Conservation (phyloP, 306 rosid species). For the Rosa persica region DNA sequence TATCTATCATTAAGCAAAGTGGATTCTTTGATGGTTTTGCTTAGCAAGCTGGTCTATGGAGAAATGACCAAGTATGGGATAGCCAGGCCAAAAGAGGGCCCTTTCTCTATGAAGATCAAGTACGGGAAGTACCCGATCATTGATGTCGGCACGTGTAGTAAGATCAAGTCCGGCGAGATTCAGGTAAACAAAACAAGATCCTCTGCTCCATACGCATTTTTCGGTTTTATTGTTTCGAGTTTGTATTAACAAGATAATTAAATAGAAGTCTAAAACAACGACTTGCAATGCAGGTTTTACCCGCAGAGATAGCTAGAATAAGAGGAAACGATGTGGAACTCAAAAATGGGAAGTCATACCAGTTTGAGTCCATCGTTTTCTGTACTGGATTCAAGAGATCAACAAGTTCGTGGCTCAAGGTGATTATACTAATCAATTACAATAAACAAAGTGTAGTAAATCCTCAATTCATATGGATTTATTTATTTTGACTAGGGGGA, state of each 20-base stretch:
- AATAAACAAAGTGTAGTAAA: not conserved
- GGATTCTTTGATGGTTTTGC: conserved; percentile 47
- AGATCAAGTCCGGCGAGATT: conserved; percentile 54
- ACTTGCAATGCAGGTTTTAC: conserved; percentile 35
- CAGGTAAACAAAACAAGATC: conserved; percentile 42
- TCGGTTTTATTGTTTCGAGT: not conserved
- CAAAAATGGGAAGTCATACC: conserved; percentile 40
- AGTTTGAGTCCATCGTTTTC: conserved; percentile 60
- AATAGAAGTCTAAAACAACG: too few species aligned
- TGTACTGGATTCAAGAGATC: conserved; percentile 80
- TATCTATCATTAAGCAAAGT: conserved; percentile 43
- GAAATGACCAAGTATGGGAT: conserved; percentile 57
- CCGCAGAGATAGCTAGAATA: conserved; percentile 45
- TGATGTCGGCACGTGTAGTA: conserved; percentile 44
- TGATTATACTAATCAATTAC: conserved; percentile 5
- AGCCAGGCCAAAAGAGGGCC: conserved; percentile 60
- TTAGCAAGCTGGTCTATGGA: conserved; percentile 52
- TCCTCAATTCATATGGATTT: not conserved
- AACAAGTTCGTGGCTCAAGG: conserved; percentile 72
- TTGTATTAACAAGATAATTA: too few species aligned
- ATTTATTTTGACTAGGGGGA: conserved; percentile 39
- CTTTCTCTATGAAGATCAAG: conserved; percentile 55
- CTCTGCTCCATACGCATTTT: not conserved
- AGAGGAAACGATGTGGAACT: conserved; percentile 43
- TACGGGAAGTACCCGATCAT: conserved; percentile 63